These are phyloP conservation scores for Helicocarpus griseus DNA, from an alignment of 2,329 filamentous ascomycete genomes.

Conservation along the genomic window DNA sequence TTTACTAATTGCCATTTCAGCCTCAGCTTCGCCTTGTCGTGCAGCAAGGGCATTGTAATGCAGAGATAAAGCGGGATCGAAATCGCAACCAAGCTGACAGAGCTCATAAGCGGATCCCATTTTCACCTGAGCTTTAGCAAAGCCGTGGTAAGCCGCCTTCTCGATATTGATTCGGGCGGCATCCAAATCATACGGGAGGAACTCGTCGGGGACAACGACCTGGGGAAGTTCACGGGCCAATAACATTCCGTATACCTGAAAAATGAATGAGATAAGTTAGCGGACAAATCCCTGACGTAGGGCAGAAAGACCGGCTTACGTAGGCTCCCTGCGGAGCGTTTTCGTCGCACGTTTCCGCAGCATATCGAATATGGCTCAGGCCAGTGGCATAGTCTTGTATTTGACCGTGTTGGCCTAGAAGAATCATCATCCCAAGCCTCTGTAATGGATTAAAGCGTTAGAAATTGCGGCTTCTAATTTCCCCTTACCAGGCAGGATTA, in stretches of 20 bases:
- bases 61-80: conserved; percentile 81
- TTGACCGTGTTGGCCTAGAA: conserved; percentile 88
- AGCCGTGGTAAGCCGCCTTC: conserved; percentile 90
- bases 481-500: background rate
- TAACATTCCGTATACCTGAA: conserved; percentile 77
- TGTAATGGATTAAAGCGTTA: conserved; percentile 32
- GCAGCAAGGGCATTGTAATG: conserved; percentile 94
- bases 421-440: conserved; percentile 92
- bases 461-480: conserved; percentile 4
- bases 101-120: conserved; percentile 96
- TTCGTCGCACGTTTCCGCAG: conserved; percentile 82
- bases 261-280: conserved; percentile 3
- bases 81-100: conserved; percentile 86
- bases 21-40: conserved; percentile 84
- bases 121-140: conserved; percentile 91
- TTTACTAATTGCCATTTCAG: conserved; percentile 91
- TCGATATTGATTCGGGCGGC: conserved; percentile 81
- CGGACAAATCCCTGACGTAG: background rate
- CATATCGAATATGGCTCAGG: conserved; percentile 70
- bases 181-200: conserved; percentile 61
- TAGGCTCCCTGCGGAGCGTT: conserved; percentile 96
- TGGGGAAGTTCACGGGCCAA: conserved; percentile 85
- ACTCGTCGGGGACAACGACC: conserved; percentile 64
- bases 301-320: conserved; percentile 27
- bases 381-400: conserved; percentile 68